These are phyloP conservation scores for Beta lomatogona DNA, from an alignment of 179 eudicot species.

Conservation along the genomic window DNA sequence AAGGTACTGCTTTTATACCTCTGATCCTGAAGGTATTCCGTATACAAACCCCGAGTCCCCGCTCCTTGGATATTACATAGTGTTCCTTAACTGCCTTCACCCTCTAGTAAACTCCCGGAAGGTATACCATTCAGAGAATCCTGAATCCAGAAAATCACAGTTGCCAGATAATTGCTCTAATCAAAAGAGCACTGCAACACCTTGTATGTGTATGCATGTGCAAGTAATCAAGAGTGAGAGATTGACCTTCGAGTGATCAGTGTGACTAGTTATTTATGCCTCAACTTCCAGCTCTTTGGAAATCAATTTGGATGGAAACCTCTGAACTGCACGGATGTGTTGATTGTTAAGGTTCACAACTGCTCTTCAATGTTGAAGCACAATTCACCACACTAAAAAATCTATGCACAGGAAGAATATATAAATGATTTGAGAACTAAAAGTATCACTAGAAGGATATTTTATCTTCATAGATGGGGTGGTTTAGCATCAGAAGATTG, in stretches of 20 bases:
- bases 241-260: slow-evolving; percentile 5
- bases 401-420: background rate
- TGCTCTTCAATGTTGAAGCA: background rate
- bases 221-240: background rate
- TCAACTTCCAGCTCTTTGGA: slow-evolving; percentile 38
- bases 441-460: slow-evolving; percentile 59
- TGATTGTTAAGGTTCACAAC: slow-evolving; percentile 21
- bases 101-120: background rate
- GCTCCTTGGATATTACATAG: no score
- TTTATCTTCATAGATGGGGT: slow-evolving; percentile 67
- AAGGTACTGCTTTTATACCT: no score
- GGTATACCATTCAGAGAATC: background rate
- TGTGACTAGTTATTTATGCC: slow-evolving; percentile 13
- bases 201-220: background rate
- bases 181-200: background rate
- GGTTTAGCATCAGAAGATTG: slow-evolving; percentile 78
- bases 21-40: no score
- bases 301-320: slow-evolving; percentile 53
- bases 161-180: background rate
- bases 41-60: no score
- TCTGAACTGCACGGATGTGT: slow-evolving; percentile 57
- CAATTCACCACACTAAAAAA: background rate
- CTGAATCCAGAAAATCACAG: background rate
- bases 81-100: no score
- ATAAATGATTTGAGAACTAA: background rate